Evolutionary conservation across 2,329 filamentous ascomycete species (phyloP).

Genomic region (Epichloe bromicola): DNA sequence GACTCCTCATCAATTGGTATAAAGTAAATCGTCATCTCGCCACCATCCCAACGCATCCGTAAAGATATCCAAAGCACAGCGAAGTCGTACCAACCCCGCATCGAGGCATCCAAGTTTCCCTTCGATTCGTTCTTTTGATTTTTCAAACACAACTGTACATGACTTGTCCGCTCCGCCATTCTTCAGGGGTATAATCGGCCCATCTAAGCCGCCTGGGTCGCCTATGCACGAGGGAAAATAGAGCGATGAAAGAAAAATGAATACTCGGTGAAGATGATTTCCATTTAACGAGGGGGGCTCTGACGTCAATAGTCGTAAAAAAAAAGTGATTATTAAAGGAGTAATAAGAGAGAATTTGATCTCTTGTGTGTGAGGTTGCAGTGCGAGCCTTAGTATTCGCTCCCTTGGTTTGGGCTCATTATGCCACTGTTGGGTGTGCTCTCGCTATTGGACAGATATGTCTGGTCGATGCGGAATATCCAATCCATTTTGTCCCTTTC

Average conservation of each 20-base stretch:
- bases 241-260: neutral
- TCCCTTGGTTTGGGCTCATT: slow-evolving; percentile 21
- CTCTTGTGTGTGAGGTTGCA: neutral
- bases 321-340: neutral
- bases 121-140: neutral
- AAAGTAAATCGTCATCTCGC: no score
- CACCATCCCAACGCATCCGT: no score
- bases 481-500: slow-evolving; percentile 93
- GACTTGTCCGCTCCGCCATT: neutral
- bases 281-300: neutral
- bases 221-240: neutral
- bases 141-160: neutral
- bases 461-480: slow-evolving; percentile 91
- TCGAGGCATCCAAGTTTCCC: neutral
- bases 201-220: slow-evolving; percentile 4
- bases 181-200: slow-evolving; percentile 4
- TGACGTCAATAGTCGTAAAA: neutral
- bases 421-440: slow-evolving; percentile 26
- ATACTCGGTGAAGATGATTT: no score
- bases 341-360: neutral
- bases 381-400: slow-evolving; percentile 15
- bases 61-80: no score
- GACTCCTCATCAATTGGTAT: no score
- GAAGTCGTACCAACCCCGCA: no score
- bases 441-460: slow-evolving; percentile 38